Evolutionary conservation across 176 grass and related monocot species (phyloP).

Genomic region (Cenchrus purpureus): DNA sequence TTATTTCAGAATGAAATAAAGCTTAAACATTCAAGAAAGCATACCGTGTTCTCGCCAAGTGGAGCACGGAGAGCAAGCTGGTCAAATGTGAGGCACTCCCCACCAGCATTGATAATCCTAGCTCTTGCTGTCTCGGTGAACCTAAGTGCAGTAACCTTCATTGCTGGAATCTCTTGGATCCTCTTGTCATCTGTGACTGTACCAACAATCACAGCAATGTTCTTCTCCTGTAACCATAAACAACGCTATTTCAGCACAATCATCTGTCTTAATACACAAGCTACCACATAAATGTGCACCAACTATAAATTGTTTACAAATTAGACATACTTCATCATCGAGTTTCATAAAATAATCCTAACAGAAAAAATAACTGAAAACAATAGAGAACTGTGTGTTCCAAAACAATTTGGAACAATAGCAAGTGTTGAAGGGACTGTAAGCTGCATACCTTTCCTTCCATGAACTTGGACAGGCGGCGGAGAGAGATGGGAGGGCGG

Average conservation of each 20-base stretch:
- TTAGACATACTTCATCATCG: not conserved
- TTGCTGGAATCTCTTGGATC: slow-evolving; percentile 74
- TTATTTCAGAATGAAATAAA: not conserved
- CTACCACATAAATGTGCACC: no score
- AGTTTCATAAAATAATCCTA: not conserved
- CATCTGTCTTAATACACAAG: no score
- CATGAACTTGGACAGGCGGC: slow-evolving; percentile 73
- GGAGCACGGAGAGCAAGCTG: slow-evolving; percentile 85
- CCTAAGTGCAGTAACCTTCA: slow-evolving; percentile 82
- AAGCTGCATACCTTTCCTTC: slow-evolving; percentile 49
- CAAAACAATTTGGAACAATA: not conserved
- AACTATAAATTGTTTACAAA: no score
- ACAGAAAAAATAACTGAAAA: not conserved
- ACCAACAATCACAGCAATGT: slow-evolving; percentile 84
- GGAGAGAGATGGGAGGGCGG: slow-evolving; percentile 72
- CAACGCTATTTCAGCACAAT: not conserved
- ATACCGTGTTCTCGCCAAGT: slow-evolving; percentile 81
- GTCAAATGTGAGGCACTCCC: slow-evolving; percentile 92
- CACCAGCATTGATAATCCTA: slow-evolving; percentile 85
- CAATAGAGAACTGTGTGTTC: not conserved
- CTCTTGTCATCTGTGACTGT: slow-evolving; percentile 88
- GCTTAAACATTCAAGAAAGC: not conserved
- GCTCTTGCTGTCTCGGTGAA: slow-evolving; percentile 85
- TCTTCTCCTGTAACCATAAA: slow-evolving; percentile 46
- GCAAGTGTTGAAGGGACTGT: not conserved